phyloP scores from a whole-genome alignment of 1,139 yeast genomes.

The Wickerhamiella pararugosa region DNA sequence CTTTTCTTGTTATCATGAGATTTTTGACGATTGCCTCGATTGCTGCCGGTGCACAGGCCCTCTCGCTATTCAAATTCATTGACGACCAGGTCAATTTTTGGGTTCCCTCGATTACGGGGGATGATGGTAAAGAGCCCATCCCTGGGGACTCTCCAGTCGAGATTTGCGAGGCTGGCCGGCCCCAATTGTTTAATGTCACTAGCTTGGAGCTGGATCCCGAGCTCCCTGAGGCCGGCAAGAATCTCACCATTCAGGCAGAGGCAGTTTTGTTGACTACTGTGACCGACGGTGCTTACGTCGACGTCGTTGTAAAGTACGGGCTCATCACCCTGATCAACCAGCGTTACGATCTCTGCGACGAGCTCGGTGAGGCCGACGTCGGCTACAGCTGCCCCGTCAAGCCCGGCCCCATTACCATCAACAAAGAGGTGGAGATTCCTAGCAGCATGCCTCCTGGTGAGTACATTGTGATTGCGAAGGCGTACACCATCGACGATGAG shows the following conservation, averaged over 20 bases:
- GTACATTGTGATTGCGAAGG: conserved; percentile 74
- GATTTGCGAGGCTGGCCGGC: conserved; percentile 50
- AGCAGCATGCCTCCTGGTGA: conserved; percentile 92
- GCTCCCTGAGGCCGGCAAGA: conserved; percentile 74
- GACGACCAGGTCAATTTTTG: too few relatives aligned
- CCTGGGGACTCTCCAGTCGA: conserved; percentile 84
- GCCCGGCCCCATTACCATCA: conserved; percentile 49
- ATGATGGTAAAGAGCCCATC: conserved; percentile 18
- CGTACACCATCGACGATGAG: conserved; percentile 68
- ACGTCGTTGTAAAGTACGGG: conserved; percentile 84
- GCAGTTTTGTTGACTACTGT: conserved; percentile 47
- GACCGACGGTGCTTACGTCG: conserved; percentile 81
- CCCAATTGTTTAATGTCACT: conserved; percentile 50
- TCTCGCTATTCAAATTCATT: too few relatives aligned
- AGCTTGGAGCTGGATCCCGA: conserved; percentile 57
- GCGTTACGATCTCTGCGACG: conserved; percentile 83
- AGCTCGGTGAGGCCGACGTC: conserved; percentile 61
- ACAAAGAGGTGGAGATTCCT: conserved; percentile 70
- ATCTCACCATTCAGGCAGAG: conserved; percentile 63
- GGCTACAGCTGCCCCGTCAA: conserved; percentile 49
- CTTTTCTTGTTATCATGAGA: too few relatives aligned
- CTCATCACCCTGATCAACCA: conserved; percentile 75
- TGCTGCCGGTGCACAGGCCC: too few relatives aligned
- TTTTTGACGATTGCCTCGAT: too few relatives aligned
- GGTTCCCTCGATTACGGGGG: too few relatives aligned